Conservation (phyloP, 1,284 basidiomycete species). For the Cutaneotrichosporon spelunceum region DNA sequence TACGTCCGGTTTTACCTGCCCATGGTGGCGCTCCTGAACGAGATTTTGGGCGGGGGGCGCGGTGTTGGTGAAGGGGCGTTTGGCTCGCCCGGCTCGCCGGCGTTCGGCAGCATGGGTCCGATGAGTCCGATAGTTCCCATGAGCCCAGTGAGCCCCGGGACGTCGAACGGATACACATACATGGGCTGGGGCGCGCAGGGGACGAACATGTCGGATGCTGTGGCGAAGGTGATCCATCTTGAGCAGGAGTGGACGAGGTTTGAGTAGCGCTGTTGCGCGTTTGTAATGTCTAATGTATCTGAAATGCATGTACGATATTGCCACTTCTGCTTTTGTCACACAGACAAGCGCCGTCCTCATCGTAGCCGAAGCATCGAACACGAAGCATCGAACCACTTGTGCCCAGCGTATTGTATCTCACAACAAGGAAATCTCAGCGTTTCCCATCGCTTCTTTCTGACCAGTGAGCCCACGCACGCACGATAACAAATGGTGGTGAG, state of each 20-base stretch:
- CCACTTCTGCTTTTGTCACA: no score
- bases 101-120: background rate
- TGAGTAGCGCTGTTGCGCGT: background rate
- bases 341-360: no score
- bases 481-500: no score
- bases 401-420: no score
- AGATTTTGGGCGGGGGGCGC: background rate
- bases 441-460: no score
- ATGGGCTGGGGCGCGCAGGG: background rate
- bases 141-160: background rate
- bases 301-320: background rate
- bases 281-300: no score
- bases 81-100: background rate
- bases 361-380: no score
- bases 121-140: background rate
- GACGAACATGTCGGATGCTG: background rate
- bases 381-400: no score
- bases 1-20: slow-evolving; percentile 3
- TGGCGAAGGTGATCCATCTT: background rate
- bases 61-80: background rate
- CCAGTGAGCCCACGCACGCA: no score
- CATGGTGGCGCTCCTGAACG: background rate
- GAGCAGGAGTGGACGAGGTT: slow-evolving; percentile 2
- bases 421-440: no score
- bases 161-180: background rate